A percentile compares a stretch with the other conserved stretches of the same genome.
These are phyloP conservation scores for Massarina eburnea DNA, from an alignment of 2,329 filamentous ascomycete genomes.

Conservation along the genomic window DNA sequence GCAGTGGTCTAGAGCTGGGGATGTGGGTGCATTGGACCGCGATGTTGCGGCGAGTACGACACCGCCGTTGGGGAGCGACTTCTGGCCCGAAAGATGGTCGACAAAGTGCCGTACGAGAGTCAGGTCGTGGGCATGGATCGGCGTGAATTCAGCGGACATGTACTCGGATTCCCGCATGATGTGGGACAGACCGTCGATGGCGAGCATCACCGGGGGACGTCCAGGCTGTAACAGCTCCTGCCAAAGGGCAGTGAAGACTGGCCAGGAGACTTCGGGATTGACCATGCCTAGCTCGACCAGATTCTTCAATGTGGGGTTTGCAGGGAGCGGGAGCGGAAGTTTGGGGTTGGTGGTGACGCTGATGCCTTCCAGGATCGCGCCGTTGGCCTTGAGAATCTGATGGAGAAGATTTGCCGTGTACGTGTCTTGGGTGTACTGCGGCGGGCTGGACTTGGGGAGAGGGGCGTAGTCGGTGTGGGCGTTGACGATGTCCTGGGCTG, in stretches of 20 bases:
- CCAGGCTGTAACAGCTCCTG: conserved; percentile 66
- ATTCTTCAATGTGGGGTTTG: conserved; percentile 63
- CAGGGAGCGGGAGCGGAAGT: conserved; percentile 61
- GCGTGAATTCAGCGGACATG: conserved; percentile 67
- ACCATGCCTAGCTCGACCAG: conserved; percentile 69
- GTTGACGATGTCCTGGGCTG: conserved; percentile 79
- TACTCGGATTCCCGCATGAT: conserved; percentile 80
- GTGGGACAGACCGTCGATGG: conserved; percentile 77
- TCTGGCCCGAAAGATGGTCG: conserved; percentile 60
- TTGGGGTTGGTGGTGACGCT: conserved; percentile 56
- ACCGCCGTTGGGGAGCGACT: conserved; percentile 70
- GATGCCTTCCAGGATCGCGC: conserved; percentile 59
- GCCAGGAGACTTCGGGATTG: conserved; percentile 77
- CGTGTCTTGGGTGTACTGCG: conserved; percentile 73
- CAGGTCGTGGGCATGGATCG: conserved; percentile 85
- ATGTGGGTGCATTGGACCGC: conserved; percentile 66
- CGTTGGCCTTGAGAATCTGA: conserved; percentile 73
- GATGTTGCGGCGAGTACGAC: conserved; percentile 75
- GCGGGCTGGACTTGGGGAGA: conserved; percentile 57
- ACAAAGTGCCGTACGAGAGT: conserved; percentile 74
- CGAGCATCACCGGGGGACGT: conserved; percentile 67
- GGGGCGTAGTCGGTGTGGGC: conserved; percentile 79
- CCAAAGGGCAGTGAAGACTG: conserved; percentile 80
- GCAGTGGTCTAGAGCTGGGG: conserved; percentile 68
- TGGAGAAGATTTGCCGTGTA: conserved; percentile 76